A percentile compares a stretch with the other conserved stretches of the same genome.
Conservation (phyloP, 257 asterid genomes). For the Nicotiana tabacum region DNA sequence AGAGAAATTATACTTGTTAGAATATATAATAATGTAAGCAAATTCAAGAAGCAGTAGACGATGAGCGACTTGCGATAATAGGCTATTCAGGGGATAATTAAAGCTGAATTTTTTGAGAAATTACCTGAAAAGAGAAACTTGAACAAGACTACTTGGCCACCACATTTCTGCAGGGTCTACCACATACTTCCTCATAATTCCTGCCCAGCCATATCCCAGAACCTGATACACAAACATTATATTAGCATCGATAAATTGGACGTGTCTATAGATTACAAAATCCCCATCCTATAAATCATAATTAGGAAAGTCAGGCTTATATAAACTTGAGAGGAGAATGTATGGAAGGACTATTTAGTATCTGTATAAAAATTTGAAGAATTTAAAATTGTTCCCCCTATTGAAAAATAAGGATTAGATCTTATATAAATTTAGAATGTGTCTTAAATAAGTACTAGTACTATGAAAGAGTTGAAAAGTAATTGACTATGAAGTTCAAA, state of each 20-base stretch:
- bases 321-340: not conserved
- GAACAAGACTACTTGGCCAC: constrained; percentile 58
- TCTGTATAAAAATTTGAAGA: not conserved
- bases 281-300: too few relatives aligned
- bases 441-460: too few relatives aligned
- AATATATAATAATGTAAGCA: not conserved
- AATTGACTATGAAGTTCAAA: not conserved
- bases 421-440: too few relatives aligned
- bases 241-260: not conserved
- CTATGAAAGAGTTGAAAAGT: not conserved
- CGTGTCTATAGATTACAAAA: too few relatives aligned
- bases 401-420: not conserved
- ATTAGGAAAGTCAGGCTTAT: too few relatives aligned
- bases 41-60: not conserved
- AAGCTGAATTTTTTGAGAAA: not conserved
- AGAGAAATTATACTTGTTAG: not conserved
- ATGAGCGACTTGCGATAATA: not conserved
- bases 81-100: not conserved
- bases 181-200: constrained; percentile 47
- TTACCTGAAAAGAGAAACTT: constrained; percentile 65
- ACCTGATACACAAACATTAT: constrained; percentile 22
- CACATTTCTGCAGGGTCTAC: constrained; percentile 65
- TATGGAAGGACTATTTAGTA: not conserved
- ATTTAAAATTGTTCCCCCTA: not conserved
- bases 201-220: constrained; percentile 66